A percentile compares a stretch with the other conserved stretches of the same genome.
phyloP scores from a whole-genome alignment of 345 rosid species.

The Citrus hindsii region DNA sequence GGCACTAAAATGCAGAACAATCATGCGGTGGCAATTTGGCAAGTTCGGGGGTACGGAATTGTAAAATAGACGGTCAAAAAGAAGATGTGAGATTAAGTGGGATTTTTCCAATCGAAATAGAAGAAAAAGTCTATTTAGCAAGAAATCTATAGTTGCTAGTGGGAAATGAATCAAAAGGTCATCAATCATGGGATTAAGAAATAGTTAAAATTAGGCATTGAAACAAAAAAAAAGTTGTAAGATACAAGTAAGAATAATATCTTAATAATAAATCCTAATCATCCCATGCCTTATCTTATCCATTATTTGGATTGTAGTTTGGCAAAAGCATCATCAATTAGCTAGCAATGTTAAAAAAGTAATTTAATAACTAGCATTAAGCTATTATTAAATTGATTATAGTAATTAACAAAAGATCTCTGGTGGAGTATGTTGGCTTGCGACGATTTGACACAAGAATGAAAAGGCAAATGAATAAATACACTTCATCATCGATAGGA shows the following conservation, averaged over 20 bases:
- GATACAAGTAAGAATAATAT: neutral
- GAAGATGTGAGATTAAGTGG: neutral
- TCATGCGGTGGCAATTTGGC: no score
- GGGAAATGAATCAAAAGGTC: slow-evolving; percentile 22
- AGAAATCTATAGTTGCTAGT: neutral
- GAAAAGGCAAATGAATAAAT: neutral
- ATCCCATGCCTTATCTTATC: slow-evolving; percentile 10
- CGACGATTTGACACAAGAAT: neutral
- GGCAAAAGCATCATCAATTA: neutral
- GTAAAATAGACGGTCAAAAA: neutral
- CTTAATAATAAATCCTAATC: slow-evolving; percentile 9
- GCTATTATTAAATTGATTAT: neutral
- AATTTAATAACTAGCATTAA: neutral
- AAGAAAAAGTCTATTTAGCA: neutral
- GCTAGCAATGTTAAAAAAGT: neutral
- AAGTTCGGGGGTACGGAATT: neutral
- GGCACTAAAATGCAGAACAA: neutral
- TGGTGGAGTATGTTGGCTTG: neutral
- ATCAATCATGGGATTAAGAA: slow-evolving; percentile 7
- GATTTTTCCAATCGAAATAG: no score
- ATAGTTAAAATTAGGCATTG: slow-evolving; percentile 16
- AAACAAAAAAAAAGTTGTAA: neutral
- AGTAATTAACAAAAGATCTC: neutral
- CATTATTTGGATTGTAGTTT: neutral
- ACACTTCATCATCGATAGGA: neutral